Percentiles rank a stretch among this genome's conserved stretches.
Evolutionary conservation across 2,329 filamentous ascomycete genomes (phyloP).

Genomic region (Cordyceps cateniannulata): DNA sequence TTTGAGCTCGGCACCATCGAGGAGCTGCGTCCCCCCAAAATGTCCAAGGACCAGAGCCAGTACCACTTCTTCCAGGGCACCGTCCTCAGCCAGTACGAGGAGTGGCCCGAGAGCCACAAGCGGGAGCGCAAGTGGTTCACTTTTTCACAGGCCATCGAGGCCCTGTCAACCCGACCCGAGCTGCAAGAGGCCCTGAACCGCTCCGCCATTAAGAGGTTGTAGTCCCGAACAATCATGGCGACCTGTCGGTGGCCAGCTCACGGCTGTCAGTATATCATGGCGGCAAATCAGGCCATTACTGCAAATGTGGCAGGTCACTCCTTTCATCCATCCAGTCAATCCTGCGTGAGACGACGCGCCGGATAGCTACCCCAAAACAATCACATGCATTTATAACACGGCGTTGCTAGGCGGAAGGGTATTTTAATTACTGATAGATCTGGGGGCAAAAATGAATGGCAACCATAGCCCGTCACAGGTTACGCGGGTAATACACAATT

Average conservation of each 20-base stretch:
- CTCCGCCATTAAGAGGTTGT: constrained; percentile 57
- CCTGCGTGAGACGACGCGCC: background rate
- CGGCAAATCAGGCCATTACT: background rate
- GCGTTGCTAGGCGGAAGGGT: constrained; percentile 8
- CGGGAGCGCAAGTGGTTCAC: constrained; percentile 85
- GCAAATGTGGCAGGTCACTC: background rate
- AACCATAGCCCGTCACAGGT: background rate
- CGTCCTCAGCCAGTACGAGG: constrained; percentile 76
- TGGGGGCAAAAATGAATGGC: constrained; percentile 5
- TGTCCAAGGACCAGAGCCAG: constrained; percentile 53
- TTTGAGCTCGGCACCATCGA: constrained; percentile 81
- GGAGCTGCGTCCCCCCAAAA: constrained; percentile 76
- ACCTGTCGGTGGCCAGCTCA: background rate
- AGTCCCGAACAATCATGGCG: background rate
- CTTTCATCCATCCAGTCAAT: background rate
- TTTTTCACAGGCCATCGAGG: constrained; percentile 72
- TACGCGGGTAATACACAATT: constrained; percentile 4
- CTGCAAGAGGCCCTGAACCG: constrained; percentile 79
- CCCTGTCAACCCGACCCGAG: constrained; percentile 73
- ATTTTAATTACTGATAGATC: constrained; percentile 9
- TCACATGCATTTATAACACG: constrained; percentile 7
- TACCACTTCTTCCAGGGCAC: constrained; percentile 83
- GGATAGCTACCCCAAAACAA: constrained; percentile 3
- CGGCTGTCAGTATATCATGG: background rate
- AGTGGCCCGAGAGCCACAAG: constrained; percentile 95